Conservation (phyloP, 352 stramenopile species). For the Pythium oligandrum region DNA sequence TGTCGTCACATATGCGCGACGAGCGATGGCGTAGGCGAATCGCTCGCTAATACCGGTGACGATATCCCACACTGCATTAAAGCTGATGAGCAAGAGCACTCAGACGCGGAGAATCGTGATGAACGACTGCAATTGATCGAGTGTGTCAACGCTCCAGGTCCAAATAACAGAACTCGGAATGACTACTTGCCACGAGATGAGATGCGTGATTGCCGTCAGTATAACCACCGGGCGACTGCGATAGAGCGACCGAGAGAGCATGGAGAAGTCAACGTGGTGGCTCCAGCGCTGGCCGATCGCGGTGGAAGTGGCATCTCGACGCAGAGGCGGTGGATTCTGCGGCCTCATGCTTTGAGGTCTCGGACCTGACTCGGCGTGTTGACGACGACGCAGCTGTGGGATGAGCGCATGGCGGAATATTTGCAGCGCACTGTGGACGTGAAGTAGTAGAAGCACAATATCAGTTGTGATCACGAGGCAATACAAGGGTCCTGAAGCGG, state of each 20-base stretch:
- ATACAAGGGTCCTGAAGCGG: conserved; percentile 9
- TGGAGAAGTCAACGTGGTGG: neutral
- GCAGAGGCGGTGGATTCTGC: too few relatives aligned
- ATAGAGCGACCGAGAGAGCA: conserved; percentile 11
- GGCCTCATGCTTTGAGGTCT: too few relatives aligned
- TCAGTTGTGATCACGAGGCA: conserved; percentile 7
- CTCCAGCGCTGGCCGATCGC: too few relatives aligned
- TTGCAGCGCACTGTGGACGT: conserved; percentile 1
- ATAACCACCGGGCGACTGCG: conserved; percentile 5
- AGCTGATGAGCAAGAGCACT: conserved; percentile 10
- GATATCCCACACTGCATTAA: conserved; percentile 13
- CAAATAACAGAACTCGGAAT: conserved; percentile 15
- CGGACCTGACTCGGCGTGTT: too few relatives aligned
- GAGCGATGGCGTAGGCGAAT: conserved; percentile 9
- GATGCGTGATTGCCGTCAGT: neutral
- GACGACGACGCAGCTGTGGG: conserved; percentile 1
- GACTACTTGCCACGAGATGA: conserved; percentile 12
- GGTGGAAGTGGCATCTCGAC: too few relatives aligned
- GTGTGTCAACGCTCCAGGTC: conserved; percentile 8
- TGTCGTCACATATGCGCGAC: conserved; percentile 16
- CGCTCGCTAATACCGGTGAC: conserved; percentile 5
- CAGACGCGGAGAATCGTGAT: conserved; percentile 5
- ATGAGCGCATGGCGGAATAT: conserved; percentile 1
- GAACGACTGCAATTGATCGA: conserved; percentile 6
- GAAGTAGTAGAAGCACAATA: neutral